Percentiles rank a stretch among this genome's conserved stretches.
Conservation (phyloP, 805 yeast genomes). For the Candida ficus region DNA sequence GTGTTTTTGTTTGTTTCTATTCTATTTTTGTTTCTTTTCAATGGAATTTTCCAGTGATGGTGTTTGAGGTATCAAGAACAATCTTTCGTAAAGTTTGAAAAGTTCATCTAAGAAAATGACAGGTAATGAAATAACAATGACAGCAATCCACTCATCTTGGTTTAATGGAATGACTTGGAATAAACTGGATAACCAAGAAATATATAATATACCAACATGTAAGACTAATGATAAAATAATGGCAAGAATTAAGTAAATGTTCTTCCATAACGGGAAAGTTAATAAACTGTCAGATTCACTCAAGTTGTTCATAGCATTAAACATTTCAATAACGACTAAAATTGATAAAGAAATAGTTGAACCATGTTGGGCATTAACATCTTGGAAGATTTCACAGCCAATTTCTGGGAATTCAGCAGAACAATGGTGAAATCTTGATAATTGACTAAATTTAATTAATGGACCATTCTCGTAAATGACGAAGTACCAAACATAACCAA, state of each 20-base stretch:
- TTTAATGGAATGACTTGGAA: conserved; percentile 31
- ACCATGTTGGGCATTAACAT: conserved; percentile 24
- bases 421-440: conserved; percentile 34
- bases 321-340: conserved; percentile 36
- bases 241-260: conserved; percentile 33
- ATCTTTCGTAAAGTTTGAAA: conserved; percentile 31
- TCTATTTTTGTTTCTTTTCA: conserved; percentile 1
- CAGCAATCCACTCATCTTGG: conserved; percentile 32
- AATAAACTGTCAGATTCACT: conserved; percentile 34
- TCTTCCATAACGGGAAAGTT: conserved; percentile 34
- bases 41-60: not conserved
- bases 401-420: conserved; percentile 26
- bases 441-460: conserved; percentile 28
- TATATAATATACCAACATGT: conserved; percentile 29
- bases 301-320: conserved; percentile 35
- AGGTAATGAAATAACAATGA: conserved; percentile 30
- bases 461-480: conserved; percentile 31
- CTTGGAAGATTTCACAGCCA: conserved; percentile 30
- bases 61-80: conserved; percentile 8
- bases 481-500: conserved; percentile 38
- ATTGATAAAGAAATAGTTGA: conserved; percentile 37
- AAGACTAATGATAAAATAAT: conserved; percentile 30
- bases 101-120: conserved; percentile 34
- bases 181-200: conserved; percentile 29
- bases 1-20: too few species aligned